Evolutionary conservation across 306 rosid species (phyloP).

Genomic region (Cajanus cajan): DNA sequence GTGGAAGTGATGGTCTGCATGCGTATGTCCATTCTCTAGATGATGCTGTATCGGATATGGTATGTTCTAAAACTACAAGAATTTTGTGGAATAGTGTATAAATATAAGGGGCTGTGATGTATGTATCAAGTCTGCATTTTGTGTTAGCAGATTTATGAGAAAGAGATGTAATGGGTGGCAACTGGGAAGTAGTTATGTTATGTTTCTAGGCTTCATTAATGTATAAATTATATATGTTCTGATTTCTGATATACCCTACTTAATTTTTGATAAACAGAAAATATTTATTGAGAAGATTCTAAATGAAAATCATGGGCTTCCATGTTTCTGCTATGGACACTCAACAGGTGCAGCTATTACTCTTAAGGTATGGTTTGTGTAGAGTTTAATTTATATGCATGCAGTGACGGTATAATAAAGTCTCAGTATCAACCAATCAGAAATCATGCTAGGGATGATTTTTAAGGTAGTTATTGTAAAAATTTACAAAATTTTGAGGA

Average conservation of each 20-base stretch:
- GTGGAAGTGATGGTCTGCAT: slow-evolving; percentile 96
- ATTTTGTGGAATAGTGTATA: not conserved
- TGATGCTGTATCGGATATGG: slow-evolving; percentile 82
- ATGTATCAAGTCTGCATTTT: not conserved
- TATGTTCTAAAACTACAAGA: slow-evolving; percentile 35
- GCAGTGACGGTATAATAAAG: not conserved
- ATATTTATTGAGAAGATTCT: slow-evolving; percentile 64
- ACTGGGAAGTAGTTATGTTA: not conserved
- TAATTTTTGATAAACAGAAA: slow-evolving; percentile 52
- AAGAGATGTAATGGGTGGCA: not conserved
- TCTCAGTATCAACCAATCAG: not conserved
- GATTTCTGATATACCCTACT: slow-evolving; percentile 11
- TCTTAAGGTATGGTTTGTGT: slow-evolving; percentile 58
- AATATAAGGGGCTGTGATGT: not conserved
- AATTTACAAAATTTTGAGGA: not conserved
- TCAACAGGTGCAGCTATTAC: slow-evolving; percentile 93
- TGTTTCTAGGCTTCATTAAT: not conserved
- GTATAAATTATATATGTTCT: not conserved
- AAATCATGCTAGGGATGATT: not conserved
- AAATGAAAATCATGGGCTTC: slow-evolving; percentile 70
- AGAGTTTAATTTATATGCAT: not conserved
- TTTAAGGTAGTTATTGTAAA: not conserved
- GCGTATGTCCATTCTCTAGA: slow-evolving; percentile 90
- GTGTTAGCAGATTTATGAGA: not conserved
- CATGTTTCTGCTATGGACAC: slow-evolving; percentile 87